Evolutionary conservation across 805 yeast species (phyloP).

Genomic region (Ogataea nakhonphanomensis): DNA sequence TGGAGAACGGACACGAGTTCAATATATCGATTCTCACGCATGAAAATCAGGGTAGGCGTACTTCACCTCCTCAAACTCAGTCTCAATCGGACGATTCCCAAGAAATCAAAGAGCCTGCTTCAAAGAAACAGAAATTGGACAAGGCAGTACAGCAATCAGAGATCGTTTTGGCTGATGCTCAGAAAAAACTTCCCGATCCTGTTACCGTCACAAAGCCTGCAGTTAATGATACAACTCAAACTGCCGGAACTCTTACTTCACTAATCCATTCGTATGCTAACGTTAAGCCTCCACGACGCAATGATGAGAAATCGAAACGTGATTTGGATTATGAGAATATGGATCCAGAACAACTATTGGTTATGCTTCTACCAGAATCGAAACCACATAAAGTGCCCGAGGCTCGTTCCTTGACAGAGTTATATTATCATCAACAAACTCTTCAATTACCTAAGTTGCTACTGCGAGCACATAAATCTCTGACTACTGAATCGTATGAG

Average conservation of each 20-base stretch:
- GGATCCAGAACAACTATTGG: slow-evolving; percentile 43
- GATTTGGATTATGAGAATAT: slow-evolving; percentile 35
- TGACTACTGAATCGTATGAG: slow-evolving; percentile 82
- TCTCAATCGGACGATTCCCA: not conserved
- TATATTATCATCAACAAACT: slow-evolving; percentile 84
- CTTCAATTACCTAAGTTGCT: slow-evolving; percentile 77
- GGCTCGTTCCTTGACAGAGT: slow-evolving; percentile 72
- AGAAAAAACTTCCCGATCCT: not conserved
- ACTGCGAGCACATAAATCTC: slow-evolving; percentile 80
- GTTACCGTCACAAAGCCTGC: not conserved
- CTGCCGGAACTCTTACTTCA: slow-evolving; percentile 28
- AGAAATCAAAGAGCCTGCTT: slow-evolving; percentile 13
- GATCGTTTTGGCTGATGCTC: not conserved
- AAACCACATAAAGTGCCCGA: slow-evolving; percentile 54
- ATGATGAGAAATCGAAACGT: slow-evolving; percentile 28
- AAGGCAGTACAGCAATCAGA: not conserved
- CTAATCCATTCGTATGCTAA: slow-evolving; percentile 29
- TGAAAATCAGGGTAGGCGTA: slow-evolving; percentile 31
- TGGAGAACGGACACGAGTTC: slow-evolving; percentile 44
- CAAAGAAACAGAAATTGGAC: slow-evolving; percentile 15
- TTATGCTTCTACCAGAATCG: slow-evolving; percentile 46
- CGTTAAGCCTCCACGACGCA: slow-evolving; percentile 23
- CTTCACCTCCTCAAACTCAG: slow-evolving; percentile 28
- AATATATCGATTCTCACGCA: slow-evolving; percentile 32
- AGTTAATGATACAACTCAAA: slow-evolving; percentile 5